phyloP scores from a whole-genome alignment of 2,329 filamentous ascomycete genomes.

The Mycocentrospora acerina region DNA sequence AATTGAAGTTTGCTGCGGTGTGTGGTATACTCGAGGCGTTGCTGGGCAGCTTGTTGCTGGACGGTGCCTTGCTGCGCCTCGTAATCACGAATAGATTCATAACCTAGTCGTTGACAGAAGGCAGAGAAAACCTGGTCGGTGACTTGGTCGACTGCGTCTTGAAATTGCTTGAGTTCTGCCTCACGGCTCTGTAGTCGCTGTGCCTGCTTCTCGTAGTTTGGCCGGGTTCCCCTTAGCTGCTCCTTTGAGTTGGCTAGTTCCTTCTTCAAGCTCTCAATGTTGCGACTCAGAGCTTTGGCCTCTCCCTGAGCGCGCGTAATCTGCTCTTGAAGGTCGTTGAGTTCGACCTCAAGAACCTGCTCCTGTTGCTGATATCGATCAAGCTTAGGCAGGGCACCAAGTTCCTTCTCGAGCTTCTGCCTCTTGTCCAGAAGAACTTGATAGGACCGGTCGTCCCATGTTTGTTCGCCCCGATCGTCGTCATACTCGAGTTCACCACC shows the following conservation, averaged over 20 bases:
- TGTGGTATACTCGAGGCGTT: constrained; percentile 81
- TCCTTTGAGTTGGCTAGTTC: constrained; percentile 73
- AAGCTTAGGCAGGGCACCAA: constrained; percentile 76
- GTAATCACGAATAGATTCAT: constrained; percentile 86
- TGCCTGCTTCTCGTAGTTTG: constrained; percentile 74
- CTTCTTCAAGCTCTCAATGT: constrained; percentile 79
- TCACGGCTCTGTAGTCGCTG: constrained; percentile 66
- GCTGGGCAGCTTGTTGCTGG: constrained; percentile 85
- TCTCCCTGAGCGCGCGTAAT: constrained; percentile 73
- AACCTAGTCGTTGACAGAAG: constrained; percentile 87
- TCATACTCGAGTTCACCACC: constrained; percentile 73
- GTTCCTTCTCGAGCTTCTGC: constrained; percentile 73
- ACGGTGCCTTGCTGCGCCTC: constrained; percentile 89
- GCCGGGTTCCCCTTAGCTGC: constrained; percentile 73
- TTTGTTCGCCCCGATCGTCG: constrained; percentile 71
- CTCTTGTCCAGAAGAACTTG: constrained; percentile 78
- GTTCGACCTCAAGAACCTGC: constrained; percentile 76
- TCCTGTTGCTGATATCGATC: constrained; percentile 76
- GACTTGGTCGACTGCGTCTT: constrained; percentile 71
- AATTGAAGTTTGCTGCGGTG: constrained; percentile 68
- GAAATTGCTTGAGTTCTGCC: constrained; percentile 56
- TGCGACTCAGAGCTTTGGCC: constrained; percentile 74
- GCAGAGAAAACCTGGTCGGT: constrained; percentile 84
- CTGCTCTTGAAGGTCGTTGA: constrained; percentile 77
- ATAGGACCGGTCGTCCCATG: constrained; percentile 88